Percentiles rank a stretch among this genome's conserved stretches.
Conservation (phyloP, 169 alveolate species). For the Perkinsus chesapeaki region DNA sequence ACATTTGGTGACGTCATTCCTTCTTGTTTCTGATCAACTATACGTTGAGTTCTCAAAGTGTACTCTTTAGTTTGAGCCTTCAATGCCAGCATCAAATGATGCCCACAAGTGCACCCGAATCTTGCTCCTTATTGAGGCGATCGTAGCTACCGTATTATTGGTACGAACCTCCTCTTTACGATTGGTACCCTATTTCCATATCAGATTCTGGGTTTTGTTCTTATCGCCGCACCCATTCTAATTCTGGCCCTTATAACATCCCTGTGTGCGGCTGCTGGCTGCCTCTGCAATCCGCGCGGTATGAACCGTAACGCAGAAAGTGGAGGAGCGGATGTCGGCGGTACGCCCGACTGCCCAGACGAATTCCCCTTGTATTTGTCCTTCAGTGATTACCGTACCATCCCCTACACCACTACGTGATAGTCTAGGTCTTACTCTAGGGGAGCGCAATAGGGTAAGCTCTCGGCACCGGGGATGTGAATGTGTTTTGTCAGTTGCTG, state of each 20-base stretch:
- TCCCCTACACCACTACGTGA: neutral
- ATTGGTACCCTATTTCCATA: too few species aligned
- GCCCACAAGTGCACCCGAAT: too few species aligned
- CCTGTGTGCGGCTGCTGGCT: too few species aligned
- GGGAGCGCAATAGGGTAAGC: neutral
- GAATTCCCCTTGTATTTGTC: neutral
- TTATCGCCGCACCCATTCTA: too few species aligned
- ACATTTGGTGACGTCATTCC: neutral
- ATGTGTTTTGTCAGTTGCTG: neutral
- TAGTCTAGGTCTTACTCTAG: neutral
- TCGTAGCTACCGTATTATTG: too few species aligned
- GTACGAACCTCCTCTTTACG: too few species aligned
- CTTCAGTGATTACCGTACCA: neutral
- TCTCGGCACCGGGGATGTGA: neutral
- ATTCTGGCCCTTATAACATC: too few species aligned
- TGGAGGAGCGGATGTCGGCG: neutral
- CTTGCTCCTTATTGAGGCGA: too few species aligned
- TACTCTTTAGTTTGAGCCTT: neutral
- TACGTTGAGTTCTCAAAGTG: neutral
- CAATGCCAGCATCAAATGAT: too few species aligned
- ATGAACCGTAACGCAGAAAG: neutral
- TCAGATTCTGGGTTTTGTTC: too few species aligned
- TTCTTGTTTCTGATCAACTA: neutral
- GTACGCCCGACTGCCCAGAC: neutral
- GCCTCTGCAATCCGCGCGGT: too few species aligned